A percentile compares a stretch with the other conserved stretches of the same genome.
Conservation (phyloP, 108 stramenopile species). For the Stephanodiscus minutulus region DNA sequence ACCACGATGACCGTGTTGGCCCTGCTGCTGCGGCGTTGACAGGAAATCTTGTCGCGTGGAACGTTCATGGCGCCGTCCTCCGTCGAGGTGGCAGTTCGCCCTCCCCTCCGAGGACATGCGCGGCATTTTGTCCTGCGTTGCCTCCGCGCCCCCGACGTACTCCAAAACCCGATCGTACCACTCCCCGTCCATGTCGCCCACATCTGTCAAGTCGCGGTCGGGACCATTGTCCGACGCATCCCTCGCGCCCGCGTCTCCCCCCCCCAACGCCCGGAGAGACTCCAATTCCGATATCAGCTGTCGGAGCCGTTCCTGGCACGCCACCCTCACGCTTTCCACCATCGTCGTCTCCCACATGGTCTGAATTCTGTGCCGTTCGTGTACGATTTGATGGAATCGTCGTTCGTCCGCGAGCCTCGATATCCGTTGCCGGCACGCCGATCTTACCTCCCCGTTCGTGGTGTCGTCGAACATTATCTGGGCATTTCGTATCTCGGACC, state of each 20-base stretch:
- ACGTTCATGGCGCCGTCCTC: background rate
- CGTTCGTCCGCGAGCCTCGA: constrained; percentile 30
- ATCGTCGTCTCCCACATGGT: constrained; percentile 13
- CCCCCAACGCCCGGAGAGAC: constrained; percentile 5
- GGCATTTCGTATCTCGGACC: constrained; percentile 29
- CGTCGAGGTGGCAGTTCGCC: background rate
- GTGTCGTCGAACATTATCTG: constrained; percentile 28
- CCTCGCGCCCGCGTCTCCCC: background rate
- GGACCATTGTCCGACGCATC: background rate
- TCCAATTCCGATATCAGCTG: constrained; percentile 38
- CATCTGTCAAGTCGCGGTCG: background rate
- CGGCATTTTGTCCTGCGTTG: background rate
- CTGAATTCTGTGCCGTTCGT: constrained; percentile 39
- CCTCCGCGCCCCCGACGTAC: too few species aligned
- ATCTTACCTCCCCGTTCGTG: constrained; percentile 13
- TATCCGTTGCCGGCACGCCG: constrained; percentile 22
- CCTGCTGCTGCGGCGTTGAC: too few species aligned
- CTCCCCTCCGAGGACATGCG: background rate
- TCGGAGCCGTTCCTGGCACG: constrained; percentile 34
- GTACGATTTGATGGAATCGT: constrained; percentile 43
- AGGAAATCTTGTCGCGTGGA: background rate
- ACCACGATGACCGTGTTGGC: background rate
- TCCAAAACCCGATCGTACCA: too few species aligned
- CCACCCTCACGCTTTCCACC: constrained; percentile 27
- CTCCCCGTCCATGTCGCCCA: background rate